phyloP scores from a whole-genome alignment of 352 stramenopile genomes.

The Phytopythium montanum region DNA sequence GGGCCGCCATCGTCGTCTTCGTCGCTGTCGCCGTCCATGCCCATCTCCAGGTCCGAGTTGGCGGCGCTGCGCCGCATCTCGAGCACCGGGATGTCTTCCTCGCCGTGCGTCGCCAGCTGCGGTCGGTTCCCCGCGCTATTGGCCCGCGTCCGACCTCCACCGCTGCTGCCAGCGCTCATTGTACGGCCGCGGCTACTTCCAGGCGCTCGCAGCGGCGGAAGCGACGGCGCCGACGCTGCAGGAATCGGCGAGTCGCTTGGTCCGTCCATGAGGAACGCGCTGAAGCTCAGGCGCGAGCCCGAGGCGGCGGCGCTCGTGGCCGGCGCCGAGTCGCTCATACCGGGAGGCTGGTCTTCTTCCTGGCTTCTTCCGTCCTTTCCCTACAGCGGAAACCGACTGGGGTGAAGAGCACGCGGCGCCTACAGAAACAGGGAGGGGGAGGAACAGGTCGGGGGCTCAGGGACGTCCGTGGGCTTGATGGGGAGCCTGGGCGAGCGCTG shows the following conservation, averaged over 20 bases:
- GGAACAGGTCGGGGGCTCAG: neutral
- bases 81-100: conserved; percentile 72
- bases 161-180: conserved; percentile 4
- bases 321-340: neutral
- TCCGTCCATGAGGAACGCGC: conserved; percentile 58
- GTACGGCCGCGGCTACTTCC: neutral
- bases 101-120: conserved; percentile 8
- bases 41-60: conserved; percentile 22
- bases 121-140: conserved; percentile 4
- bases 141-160: neutral
- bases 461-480: neutral
- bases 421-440: neutral
- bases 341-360: neutral
- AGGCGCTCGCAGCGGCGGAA: conserved; percentile 14
- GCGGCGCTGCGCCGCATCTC: conserved; percentile 32
- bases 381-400: neutral
- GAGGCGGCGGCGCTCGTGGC: neutral
- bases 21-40: conserved; percentile 23
- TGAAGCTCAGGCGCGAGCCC: conserved; percentile 33
- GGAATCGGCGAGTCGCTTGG: conserved; percentile 17
- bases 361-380: neutral
- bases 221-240: conserved; percentile 15
- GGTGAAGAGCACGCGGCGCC: neutral
- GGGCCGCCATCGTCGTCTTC: conserved; percentile 16
- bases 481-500: neutral